Evolutionary conservation across 2,329 filamentous ascomycete species (phyloP), one percentile per base, ranked within the genome.

Genomic region (Epichloe hybrida): DNA sequence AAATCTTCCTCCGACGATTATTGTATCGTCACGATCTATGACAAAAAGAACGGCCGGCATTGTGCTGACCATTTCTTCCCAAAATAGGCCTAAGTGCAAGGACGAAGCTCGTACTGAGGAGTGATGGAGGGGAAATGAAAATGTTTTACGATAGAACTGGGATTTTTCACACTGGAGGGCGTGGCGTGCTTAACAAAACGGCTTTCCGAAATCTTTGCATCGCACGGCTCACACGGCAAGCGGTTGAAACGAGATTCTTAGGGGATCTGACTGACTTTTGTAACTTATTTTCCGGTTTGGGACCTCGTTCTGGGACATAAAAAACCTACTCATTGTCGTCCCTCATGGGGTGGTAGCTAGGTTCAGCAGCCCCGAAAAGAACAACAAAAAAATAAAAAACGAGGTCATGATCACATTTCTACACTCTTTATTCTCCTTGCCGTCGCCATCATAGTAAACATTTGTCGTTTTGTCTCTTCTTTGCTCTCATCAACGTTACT

Each of bases 341-440:
- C 59, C 58, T 54, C 55, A 61, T 60, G 57, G 63, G 59, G 59
- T 60, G 59, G 55, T 59, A 57, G 57, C 59, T 61, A 43, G 27
- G 43, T 47, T 34, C 59, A 59, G 62, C 59, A 61, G 61, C 59
- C 60, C 60, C 54, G 54, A 60, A 63, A 61, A 58, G 53, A 58
- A 59, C 55, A 63, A 48, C 34, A 48, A 51, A 51, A 51, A 48
- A 13, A 35, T 17, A 5, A 63, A 65, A 65, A 66, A 66, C 59
- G 65, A 67, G 65, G 65, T 64, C 65, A 67, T 64, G 64, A 66
- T 64, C 59, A 63, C 61, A 52, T 41, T 44, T 4, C 27, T 31
- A 31, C 9, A 31, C 27, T 31, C 27, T 31, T 11, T 31, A 31
- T 11, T 31, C 27, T 31, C 27, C 27, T 31, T 31, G 27, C 27